phyloP scores from a whole-genome alignment of 805 yeast genomes.

The Wickerhamomyces chaumierensis region DNA sequence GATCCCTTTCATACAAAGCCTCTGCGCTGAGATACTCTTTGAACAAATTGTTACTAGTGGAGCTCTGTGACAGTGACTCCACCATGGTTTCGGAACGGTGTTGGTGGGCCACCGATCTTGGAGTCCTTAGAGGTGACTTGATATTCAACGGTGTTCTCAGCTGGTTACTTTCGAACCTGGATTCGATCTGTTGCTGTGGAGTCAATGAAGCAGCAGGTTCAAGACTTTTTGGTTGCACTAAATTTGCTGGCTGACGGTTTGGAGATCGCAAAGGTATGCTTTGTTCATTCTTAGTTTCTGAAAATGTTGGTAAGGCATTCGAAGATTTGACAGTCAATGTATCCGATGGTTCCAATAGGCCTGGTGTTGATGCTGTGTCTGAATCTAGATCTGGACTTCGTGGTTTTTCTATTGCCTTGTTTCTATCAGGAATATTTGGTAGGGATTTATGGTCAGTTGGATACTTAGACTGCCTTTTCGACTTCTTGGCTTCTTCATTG shows the following conservation, averaged over 20 bases:
- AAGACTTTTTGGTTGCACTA: slow-evolving; percentile 1
- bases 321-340: neutral
- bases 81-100: slow-evolving; percentile 17
- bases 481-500: slow-evolving; percentile 31
- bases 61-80: slow-evolving; percentile 13
- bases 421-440: slow-evolving; percentile 13
- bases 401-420: neutral
- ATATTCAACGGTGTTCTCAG: slow-evolving; percentile 8
- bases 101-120: slow-evolving; percentile 8
- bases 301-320: neutral
- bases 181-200: slow-evolving; percentile 5
- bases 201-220: slow-evolving; percentile 14
- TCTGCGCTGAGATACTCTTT: neutral
- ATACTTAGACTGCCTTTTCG: slow-evolving; percentile 7
- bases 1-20: neutral
- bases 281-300: neutral
- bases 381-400: neutral
- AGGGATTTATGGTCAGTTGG: slow-evolving; percentile 11
- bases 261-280: slow-evolving; percentile 16
- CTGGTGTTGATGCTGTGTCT: slow-evolving; percentile 4
- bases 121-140: slow-evolving; percentile 9
- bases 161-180: neutral
- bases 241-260: slow-evolving; percentile 5
- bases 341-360: neutral
- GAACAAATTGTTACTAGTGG: slow-evolving; percentile 15